Conservation (phyloP, 2,329 filamentous ascomycete genomes). For the Phaeosphaeriaceae sp. region DNA sequence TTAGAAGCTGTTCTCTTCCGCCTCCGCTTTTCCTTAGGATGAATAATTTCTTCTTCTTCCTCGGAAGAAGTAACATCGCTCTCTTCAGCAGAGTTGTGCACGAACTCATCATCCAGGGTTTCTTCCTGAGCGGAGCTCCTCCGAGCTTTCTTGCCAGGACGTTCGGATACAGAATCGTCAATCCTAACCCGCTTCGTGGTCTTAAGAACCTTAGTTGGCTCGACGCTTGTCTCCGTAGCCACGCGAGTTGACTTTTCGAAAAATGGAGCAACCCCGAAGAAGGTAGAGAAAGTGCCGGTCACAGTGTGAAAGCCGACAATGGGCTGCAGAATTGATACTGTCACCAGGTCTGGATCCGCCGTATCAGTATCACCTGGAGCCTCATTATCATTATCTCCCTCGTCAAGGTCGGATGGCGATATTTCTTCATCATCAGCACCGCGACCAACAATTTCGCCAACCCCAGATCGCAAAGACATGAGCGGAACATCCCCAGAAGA, state of each 20-base stretch:
- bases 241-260: neutral
- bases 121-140: neutral
- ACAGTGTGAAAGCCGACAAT: neutral
- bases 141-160: conserved; percentile 21
- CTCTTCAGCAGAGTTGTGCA: conserved; percentile 11
- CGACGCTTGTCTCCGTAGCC: too few relatives aligned
- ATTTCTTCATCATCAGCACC: conserved; percentile 3
- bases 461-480: conserved; percentile 10
- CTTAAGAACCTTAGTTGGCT: conserved; percentile 6
- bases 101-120: neutral
- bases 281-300: conserved; percentile 1
- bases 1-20: conserved; percentile 9
- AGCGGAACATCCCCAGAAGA: conserved; percentile 17
- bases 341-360: neutral
- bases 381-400: neutral
- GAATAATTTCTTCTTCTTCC: conserved; percentile 13
- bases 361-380: too few relatives aligned
- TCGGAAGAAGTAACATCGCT: conserved; percentile 18
- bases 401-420: neutral
- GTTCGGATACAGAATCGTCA: conserved; percentile 11
- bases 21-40: conserved; percentile 7
- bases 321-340: conserved; percentile 24
- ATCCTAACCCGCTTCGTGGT: conserved; percentile 31
- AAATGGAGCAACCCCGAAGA: neutral
- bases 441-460: conserved; percentile 4